These are phyloP conservation scores for Mortierella sp. DNA, from an alignment of 371 early-diverging fungal genomes.

Conservation along the genomic window DNA sequence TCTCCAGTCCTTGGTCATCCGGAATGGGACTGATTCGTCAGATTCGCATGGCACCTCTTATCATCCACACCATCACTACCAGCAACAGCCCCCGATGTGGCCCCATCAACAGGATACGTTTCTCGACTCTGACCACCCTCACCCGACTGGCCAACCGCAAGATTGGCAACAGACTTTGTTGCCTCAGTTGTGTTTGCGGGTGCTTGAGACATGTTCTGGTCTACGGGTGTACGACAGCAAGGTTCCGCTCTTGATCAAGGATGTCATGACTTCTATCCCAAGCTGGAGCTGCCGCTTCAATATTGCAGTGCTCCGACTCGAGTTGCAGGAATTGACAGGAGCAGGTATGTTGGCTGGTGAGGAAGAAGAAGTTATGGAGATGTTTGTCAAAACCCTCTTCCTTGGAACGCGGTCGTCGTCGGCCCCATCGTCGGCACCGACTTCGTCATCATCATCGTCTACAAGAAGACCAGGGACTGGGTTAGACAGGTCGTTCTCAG, in stretches of 20 bases:
- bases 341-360: conserved; percentile 10
- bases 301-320: conserved; percentile 10
- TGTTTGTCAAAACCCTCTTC: conserved; percentile 31
- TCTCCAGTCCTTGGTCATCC: conserved; percentile 15
- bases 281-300: conserved; percentile 20
- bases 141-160: not conserved
- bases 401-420: not conserved
- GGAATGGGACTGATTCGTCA: not conserved
- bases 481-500: not conserved
- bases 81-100: not conserved
- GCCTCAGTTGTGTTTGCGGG: conserved; percentile 8
- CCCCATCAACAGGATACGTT: not conserved
- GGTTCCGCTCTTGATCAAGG: conserved; percentile 10
- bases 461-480: not conserved
- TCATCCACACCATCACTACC: conserved; percentile 1
- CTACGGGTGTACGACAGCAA: conserved; percentile 15
- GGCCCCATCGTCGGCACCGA: not conserved
- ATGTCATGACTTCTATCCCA: conserved; percentile 19
- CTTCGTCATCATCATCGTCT: not conserved
- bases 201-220: conserved; percentile 17
- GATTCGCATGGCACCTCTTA: not conserved
- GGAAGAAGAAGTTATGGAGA: conserved; percentile 27
- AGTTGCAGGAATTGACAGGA: conserved; percentile 17
- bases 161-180: not conserved
- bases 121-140: not conserved